Evolutionary conservation across 371 early-diverging fungal species (phyloP), one percentile per base, ranked within the genome.

Genomic region (Catenaria anguillulae): DNA sequence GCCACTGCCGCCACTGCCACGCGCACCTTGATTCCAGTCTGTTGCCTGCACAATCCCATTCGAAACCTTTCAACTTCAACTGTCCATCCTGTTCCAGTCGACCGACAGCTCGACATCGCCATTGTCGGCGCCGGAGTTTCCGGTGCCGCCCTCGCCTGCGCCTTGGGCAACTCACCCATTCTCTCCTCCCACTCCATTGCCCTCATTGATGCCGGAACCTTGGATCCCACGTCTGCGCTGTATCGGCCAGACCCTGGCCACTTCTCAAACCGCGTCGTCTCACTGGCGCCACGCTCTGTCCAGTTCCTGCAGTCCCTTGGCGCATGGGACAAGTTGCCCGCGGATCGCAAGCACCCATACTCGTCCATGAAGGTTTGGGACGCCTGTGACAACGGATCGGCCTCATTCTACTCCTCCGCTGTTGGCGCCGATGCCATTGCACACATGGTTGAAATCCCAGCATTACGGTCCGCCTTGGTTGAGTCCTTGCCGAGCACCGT

Each of bases 91-190:
- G n/a, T n/a, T n/a, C n/a, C n/a, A n/a, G n/a, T n/a, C n/a, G n/a
- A n/a, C n/a, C n/a, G n/a, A n/a, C n/a, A n/a, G n/a, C n/a, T n/a
- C n/a, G n/a, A n/a, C n/a, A n/a, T n/a, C n/a, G 85, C 85, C 35
- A 86, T 94, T 69, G 86, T 94, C n/a, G 95, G 95, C 26, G 92
- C 90, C 48, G 95, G 95, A n/a, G 83, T 89, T 33, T 84, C 89
- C 33, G 95, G 95, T 37, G 83, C 82, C 23, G 85, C 91, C 13
- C 73, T 91, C 33, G 93, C 92, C 15, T 83, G 83, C 63, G 82
- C 85, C 19, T 76, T 93, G 45, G 84, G 88, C 29, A 61, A 67
- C 23, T 42, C 69, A 2, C 59, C 67, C 54, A 43, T 69, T 13
- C 56, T 71, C 58, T 60, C 73, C 12, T 65, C 73, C n/a, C 73